phyloP scores from a whole-genome alignment of 2,329 filamentous ascomycete genomes.

The Fusarium verrucosum region DNA sequence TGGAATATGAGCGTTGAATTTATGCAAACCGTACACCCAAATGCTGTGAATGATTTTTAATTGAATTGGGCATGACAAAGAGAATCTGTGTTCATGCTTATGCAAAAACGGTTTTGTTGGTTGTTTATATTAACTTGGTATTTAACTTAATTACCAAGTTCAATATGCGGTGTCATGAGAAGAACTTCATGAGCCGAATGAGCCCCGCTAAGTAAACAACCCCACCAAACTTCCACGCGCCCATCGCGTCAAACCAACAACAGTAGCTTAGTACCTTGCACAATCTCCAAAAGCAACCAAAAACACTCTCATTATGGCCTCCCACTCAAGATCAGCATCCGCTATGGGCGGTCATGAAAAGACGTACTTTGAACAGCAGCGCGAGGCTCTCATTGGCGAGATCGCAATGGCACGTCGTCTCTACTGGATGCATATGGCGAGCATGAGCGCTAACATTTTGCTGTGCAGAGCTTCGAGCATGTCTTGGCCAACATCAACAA shows the following conservation, averaged over 20 bases:
- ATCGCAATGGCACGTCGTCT: constrained; percentile 70
- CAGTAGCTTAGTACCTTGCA: background rate
- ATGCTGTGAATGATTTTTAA: background rate
- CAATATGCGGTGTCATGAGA: background rate
- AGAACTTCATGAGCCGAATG: background rate
- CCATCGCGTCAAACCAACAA: constrained; percentile 19
- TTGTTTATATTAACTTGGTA: no score
- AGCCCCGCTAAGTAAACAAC: constrained; percentile 32
- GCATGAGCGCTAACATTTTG: background rate
- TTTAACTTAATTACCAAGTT: no score
- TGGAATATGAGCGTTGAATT: background rate
- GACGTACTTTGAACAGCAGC: constrained; percentile 80
- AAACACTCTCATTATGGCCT: constrained; percentile 44
- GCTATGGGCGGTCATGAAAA: constrained; percentile 52
- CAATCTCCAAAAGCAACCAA: background rate
- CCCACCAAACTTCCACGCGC: constrained; percentile 25
- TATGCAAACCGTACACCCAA: background rate
- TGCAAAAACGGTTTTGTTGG: background rate
- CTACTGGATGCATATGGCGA: background rate
- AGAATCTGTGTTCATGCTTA: background rate
- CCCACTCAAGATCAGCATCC: constrained; percentile 44
- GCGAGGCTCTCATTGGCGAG: constrained; percentile 74
- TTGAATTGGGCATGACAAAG: background rate
- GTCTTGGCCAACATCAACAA: constrained; percentile 97
- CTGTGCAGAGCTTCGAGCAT: constrained; percentile 77